These are phyloP conservation scores for Kregervanrija delftensis DNA, from an alignment of 805 yeast species.

Conservation along the genomic window DNA sequence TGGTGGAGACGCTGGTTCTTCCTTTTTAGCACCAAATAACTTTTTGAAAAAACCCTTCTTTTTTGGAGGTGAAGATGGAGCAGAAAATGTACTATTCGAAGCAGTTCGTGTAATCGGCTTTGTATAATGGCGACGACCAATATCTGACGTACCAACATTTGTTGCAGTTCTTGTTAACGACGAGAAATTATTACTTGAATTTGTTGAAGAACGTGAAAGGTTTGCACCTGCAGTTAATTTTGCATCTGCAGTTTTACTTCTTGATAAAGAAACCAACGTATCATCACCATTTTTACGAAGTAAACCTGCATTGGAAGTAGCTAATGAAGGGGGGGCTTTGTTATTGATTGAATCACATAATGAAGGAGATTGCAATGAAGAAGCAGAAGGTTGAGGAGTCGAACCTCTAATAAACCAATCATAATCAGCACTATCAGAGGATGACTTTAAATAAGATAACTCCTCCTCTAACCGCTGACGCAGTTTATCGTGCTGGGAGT, in stretches of 20 bases:
- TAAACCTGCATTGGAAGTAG: conserved; percentile 13
- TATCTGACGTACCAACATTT: conserved; percentile 16
- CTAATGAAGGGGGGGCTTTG: conserved; percentile 23
- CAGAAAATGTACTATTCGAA: conserved; percentile 1
- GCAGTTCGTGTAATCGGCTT: conserved; percentile 1
- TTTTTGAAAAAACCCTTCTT: conserved; percentile 22
- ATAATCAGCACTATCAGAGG: conserved; percentile 21
- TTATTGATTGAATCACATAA: conserved; percentile 15
- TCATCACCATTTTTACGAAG: conserved; percentile 5
- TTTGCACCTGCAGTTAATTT: conserved; percentile 7
- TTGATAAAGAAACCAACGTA: conserved; percentile 10
- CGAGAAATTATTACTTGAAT: conserved; percentile 2
- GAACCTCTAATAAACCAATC: conserved; percentile 26
- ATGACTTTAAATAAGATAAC: conserved; percentile 10
- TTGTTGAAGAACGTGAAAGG: conserved; percentile 4
- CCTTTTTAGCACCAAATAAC: conserved; percentile 20
- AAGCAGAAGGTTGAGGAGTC: conserved; percentile 1
- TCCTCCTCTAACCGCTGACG: conserved; percentile 25
- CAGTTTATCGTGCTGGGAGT: conserved; percentile 22
- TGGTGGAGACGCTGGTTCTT: conserved; percentile 6
- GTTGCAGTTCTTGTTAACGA: conserved; percentile 24
- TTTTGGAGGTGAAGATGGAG: conserved; percentile 7
- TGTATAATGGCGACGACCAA: conserved; percentile 4
- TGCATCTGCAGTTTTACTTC: conserved; percentile 23
- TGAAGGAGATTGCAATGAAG: conserved; percentile 23